Evolutionary conservation across 2,329 filamentous ascomycete species (phyloP).

Genomic region (Apiospora rasikravindrae): DNA sequence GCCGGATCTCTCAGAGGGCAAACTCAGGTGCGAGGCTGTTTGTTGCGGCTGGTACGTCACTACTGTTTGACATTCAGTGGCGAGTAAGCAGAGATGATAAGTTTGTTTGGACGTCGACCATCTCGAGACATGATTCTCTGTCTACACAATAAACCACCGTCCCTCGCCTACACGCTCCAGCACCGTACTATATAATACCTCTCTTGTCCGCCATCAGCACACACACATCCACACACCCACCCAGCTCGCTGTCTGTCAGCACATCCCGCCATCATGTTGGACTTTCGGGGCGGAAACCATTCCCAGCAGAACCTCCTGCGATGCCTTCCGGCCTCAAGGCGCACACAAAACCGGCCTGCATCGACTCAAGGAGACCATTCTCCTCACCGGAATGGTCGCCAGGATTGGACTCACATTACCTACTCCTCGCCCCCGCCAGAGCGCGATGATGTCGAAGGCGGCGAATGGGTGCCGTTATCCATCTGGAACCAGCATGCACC

Average conservation of each 20-base stretch:
- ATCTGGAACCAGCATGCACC: constrained; percentile 42
- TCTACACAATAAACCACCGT: constrained; percentile 11
- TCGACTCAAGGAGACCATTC: not conserved
- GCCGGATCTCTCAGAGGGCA: constrained; percentile 1
- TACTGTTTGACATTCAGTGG: constrained; percentile 13
- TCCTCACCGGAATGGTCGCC: not conserved
- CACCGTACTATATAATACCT: constrained; percentile 4
- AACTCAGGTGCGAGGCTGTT: constrained; percentile 12
- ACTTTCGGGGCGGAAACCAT: not conserved
- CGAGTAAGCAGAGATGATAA: constrained; percentile 9
- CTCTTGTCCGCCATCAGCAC: not conserved
- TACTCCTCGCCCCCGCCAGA: not conserved
- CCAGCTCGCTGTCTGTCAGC: not conserved
- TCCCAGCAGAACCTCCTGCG: constrained; percentile 8
- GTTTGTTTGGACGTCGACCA: constrained; percentile 12
- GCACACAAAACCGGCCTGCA: not conserved
- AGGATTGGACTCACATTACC: not conserved
- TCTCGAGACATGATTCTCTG: constrained; percentile 4
- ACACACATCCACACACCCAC: not conserved
- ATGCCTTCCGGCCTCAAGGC: not conserved
- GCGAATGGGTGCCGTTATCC: constrained; percentile 34
- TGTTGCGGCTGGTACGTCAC: constrained; percentile 14
- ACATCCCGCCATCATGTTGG: not conserved
- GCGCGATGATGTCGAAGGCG: not conserved
- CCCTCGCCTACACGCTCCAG: not conserved